A percentile compares a stretch with the other conserved stretches of the same genome.
Conservation (phyloP, 2,329 filamentous ascomycete species). For the Alternaria triticimaculans region DNA sequence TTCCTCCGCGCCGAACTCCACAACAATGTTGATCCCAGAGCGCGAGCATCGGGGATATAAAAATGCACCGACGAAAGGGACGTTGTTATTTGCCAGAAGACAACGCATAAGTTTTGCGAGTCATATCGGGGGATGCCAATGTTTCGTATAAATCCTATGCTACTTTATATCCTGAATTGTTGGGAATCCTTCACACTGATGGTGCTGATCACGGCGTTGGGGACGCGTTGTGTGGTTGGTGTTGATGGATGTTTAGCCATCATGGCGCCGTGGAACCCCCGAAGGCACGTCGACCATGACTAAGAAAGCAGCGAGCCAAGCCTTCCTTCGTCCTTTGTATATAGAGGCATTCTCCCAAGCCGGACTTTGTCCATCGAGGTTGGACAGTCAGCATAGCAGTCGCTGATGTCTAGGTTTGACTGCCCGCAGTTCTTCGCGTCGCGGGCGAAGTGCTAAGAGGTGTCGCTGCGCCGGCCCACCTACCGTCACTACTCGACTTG, state of each 20-base stretch:
- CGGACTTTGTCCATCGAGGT: background rate
- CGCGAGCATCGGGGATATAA: background rate
- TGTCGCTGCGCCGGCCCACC: background rate
- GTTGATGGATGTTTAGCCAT: background rate
- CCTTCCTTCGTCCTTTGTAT: background rate
- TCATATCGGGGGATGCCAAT: too few relatives aligned
- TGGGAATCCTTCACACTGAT: too few relatives aligned
- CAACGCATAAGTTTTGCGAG: background rate
- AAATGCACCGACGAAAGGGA: background rate
- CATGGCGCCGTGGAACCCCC: background rate
- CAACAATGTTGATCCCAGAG: slow-evolving; percentile 14
- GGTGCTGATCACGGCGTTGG: too few relatives aligned
- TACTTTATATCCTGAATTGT: background rate
- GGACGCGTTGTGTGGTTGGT: background rate
- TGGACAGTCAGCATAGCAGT: background rate
- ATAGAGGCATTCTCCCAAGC: background rate
- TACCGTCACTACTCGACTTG: background rate
- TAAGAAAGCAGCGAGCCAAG: background rate
- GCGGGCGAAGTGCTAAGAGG: background rate
- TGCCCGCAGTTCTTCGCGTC: background rate
- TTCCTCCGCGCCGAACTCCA: slow-evolving; percentile 4
- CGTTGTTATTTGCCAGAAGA: background rate
- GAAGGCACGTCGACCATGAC: background rate
- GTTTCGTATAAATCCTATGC: background rate
- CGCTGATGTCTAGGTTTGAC: background rate